Conservation (phyloP, 495 filamentous ascomycete genomes). For the Aspergillus bertholletiae region DNA sequence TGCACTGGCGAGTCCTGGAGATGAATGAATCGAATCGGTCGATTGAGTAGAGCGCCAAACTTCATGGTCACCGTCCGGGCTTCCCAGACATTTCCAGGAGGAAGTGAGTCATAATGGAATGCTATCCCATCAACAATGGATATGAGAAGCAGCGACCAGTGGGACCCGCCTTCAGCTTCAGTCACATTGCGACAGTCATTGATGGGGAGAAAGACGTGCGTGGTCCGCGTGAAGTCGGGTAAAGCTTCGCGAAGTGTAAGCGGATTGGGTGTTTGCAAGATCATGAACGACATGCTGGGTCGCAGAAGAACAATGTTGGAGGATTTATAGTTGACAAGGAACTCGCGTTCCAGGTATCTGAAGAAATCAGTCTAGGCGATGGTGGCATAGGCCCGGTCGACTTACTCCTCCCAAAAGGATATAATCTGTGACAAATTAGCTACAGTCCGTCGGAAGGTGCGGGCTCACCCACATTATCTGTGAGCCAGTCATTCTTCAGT, state of each 20-base stretch:
- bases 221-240: constrained; percentile 69
- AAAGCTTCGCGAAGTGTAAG: constrained; percentile 56
- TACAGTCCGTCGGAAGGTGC: neutral
- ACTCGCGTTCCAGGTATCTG: constrained; percentile 88
- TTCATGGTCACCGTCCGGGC: constrained; percentile 62
- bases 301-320: constrained; percentile 89
- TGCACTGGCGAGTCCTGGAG: constrained; percentile 86
- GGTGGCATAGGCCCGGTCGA: constrained; percentile 7
- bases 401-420: constrained; percentile 97
- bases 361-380: neutral
- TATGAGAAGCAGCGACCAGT: constrained; percentile 94
- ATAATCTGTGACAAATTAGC: constrained; percentile 51
- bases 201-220: constrained; percentile 95
- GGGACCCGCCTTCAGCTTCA: constrained; percentile 80
- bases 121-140: constrained; percentile 83
- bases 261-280: constrained; percentile 78
- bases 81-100: constrained; percentile 69
- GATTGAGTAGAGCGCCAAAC: constrained; percentile 60
- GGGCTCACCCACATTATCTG: constrained; percentile 79
- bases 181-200: constrained; percentile 80
- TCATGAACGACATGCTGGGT: constrained; percentile 89
- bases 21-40: constrained; percentile 64
- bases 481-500: constrained; percentile 92
- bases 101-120: constrained; percentile 95
- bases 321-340: constrained; percentile 67